phyloP scores from a whole-genome alignment of 1,284 basidiomycete genomes.

The Puccinia coronata region DNA sequence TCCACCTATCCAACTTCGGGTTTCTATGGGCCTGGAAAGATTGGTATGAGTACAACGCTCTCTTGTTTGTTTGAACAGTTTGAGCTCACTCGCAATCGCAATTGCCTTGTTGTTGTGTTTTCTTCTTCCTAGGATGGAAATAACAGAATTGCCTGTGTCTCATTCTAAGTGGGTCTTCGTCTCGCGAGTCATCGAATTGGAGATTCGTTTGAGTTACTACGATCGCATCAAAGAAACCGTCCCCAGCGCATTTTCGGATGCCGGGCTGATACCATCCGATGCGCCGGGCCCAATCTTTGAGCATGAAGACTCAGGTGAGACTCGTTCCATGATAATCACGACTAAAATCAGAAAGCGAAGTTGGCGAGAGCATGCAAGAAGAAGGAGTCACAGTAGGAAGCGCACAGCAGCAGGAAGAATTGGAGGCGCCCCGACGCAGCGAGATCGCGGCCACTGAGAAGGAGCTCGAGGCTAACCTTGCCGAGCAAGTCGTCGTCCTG shows the following conservation, averaged over 20 bases:
- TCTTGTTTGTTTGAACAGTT: conserved; percentile 37
- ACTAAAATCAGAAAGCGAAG: no score
- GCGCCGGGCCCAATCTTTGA: conserved; percentile 80
- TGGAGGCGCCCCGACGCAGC: conserved; percentile 4
- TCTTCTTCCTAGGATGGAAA: conserved; percentile 47
- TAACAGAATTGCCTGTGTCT: conserved; percentile 62
- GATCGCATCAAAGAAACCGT: conserved; percentile 88
- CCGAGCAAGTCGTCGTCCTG: conserved; percentile 34
- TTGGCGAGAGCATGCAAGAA: neutral
- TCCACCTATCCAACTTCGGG: conserved; percentile 96
- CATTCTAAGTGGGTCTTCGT: conserved; percentile 88
- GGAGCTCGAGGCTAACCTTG: conserved; percentile 20
- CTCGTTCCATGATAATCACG: no score
- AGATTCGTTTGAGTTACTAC: conserved; percentile 87
- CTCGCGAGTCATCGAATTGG: conserved; percentile 82
- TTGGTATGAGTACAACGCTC: conserved; percentile 67
- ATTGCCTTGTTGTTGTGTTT: no score
- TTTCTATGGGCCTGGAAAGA: conserved; percentile 99
- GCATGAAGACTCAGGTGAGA: conserved; percentile 73
- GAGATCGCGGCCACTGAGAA: conserved; percentile 16
- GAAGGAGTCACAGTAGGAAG: conserved; percentile 11
- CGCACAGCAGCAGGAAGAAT: conserved; percentile 20
- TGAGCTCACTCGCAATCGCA: neutral
- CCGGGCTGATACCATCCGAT: conserved; percentile 69
- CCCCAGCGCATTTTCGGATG: conserved; percentile 73